Evolutionary conservation across 352 stramenopile species (phyloP).

Genomic region (Phytophthora sojae): DNA sequence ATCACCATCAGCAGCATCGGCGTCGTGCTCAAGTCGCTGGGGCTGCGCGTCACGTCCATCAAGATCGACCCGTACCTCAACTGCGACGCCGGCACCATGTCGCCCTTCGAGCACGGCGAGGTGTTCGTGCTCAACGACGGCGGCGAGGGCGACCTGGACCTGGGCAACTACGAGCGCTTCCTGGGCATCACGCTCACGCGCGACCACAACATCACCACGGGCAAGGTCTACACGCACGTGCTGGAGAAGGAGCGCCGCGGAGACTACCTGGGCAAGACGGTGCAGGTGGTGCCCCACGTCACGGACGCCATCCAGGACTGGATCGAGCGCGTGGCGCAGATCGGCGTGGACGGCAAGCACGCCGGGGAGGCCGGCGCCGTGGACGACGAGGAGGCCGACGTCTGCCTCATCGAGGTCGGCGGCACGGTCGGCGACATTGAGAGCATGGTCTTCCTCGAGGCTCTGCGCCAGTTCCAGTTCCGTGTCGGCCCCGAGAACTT

Average conservation of each 20-base stretch:
- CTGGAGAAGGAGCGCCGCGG: constrained; percentile 96
- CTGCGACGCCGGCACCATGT: constrained; percentile 98
- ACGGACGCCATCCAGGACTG: constrained; percentile 96
- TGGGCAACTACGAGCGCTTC: constrained; percentile 99
- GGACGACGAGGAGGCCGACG: constrained; percentile 82
- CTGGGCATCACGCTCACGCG: constrained; percentile 95
- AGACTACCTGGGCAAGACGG: constrained; percentile 99
- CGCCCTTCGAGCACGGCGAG: constrained; percentile 96
- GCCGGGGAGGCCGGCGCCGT: constrained; percentile 32
- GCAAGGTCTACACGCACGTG: constrained; percentile 97
- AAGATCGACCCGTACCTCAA: constrained; percentile 99
- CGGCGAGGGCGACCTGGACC: constrained; percentile 96
- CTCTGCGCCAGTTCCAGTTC: constrained; percentile 99
- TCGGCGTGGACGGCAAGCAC: constrained; percentile 91
- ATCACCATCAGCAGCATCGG: constrained; percentile 99
- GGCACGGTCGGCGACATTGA: constrained; percentile 99
- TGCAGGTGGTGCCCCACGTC: constrained; percentile 98
- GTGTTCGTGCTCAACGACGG: constrained; percentile 99
- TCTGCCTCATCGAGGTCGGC: constrained; percentile 99
- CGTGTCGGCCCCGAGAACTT: constrained; percentile 98
- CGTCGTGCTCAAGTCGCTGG: constrained; percentile 96
- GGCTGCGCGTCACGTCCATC: constrained; percentile 96
- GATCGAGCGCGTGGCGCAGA: constrained; percentile 98
- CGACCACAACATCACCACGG: constrained; percentile 99
- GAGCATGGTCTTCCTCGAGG: constrained; percentile 99